Evolutionary conservation across 2,329 filamentous ascomycete species (phyloP), one percentile per base, ranked within the genome.

Genomic region (Neoascochyta sp.): DNA sequence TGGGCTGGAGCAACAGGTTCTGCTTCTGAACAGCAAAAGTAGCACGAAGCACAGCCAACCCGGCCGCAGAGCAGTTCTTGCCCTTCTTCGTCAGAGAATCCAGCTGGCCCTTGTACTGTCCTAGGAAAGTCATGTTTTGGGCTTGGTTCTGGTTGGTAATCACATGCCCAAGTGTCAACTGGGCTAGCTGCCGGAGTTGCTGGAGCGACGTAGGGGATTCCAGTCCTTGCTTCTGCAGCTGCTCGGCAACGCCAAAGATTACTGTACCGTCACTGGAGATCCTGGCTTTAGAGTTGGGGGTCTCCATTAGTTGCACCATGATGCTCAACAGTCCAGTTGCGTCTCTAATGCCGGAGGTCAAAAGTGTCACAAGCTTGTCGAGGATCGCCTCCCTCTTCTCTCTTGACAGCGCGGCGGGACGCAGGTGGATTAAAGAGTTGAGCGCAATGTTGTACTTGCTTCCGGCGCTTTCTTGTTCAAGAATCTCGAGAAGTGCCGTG

Each of bases 211-310:
- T 23, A n/a, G 39, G 32, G 1, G 43, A 38, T 25, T 42, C 46
- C 4, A 36, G 7, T 1, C 42, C 24, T 1, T 39, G 33, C 5
- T 40, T 34, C 20, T 53, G 46, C 13, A 61, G 22, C 9, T 42
- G 38, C n/a, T 53, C 40, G 1, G 54, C 50, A 8, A 60, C 41
- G n/a, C 51, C 34, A 28, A 59, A 61, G 10, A 60, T 27, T 1
- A 43, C 20, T 3, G 28, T 28, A 8, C 46, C 46, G 11, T 60
- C 41, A 4, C 46, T 52, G 4, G 52, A 55, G 2, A 64, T 30
- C 16, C 54, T 59, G 8, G 60, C 53, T 5, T 52, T 62, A 9
- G 60, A 52, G 32, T 64, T 64, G 2, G 61, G 51, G 5, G 52
- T 38, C 16, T 54, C 41, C 52, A 63, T 61, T 7, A 64, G 39